phyloP scores from a whole-genome alignment of 2,329 filamentous ascomycete species.

The Didymosphaeria variabile region DNA sequence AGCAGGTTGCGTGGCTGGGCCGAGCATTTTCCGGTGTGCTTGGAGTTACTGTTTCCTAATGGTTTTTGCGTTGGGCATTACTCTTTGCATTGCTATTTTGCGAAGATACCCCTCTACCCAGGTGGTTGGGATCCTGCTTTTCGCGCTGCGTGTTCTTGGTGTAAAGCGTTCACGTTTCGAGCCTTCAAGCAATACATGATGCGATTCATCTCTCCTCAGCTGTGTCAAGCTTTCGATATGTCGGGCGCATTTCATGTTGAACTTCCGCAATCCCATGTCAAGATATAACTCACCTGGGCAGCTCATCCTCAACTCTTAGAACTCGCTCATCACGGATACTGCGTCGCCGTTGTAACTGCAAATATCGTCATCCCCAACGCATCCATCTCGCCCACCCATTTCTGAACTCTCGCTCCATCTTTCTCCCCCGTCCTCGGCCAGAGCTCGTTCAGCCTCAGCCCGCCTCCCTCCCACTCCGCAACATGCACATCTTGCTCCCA shows the following conservation, averaged over 20 bases:
- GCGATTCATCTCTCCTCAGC: background rate
- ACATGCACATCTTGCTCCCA: background rate
- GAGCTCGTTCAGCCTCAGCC: background rate
- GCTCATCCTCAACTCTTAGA: background rate
- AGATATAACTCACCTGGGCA: too few species aligned
- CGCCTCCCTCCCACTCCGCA: slow-evolving; percentile 8
- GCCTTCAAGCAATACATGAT: background rate
- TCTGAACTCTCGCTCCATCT: background rate
- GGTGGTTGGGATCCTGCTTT: slow-evolving; percentile 28
- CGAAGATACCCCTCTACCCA: slow-evolving; percentile 26
- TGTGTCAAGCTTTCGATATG: too few species aligned
- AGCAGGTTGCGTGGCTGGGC: background rate
- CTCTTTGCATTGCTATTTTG: background rate
- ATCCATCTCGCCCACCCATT: slow-evolving; percentile 3
- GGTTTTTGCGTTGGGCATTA: background rate
- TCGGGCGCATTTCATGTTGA: too few species aligned
- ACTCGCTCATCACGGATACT: background rate
- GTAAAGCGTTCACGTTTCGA: background rate
- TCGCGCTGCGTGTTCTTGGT: background rate
- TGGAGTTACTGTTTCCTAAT: background rate
- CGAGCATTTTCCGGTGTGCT: background rate
- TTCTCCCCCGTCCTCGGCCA: background rate
- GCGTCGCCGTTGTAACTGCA: slow-evolving; percentile 1
- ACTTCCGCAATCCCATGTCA: too few species aligned
- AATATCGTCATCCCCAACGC: slow-evolving; percentile 9